Evolutionary conservation across 2,329 filamentous ascomycete species (phyloP).

Genomic region (Fonsecaea monophora): DNA sequence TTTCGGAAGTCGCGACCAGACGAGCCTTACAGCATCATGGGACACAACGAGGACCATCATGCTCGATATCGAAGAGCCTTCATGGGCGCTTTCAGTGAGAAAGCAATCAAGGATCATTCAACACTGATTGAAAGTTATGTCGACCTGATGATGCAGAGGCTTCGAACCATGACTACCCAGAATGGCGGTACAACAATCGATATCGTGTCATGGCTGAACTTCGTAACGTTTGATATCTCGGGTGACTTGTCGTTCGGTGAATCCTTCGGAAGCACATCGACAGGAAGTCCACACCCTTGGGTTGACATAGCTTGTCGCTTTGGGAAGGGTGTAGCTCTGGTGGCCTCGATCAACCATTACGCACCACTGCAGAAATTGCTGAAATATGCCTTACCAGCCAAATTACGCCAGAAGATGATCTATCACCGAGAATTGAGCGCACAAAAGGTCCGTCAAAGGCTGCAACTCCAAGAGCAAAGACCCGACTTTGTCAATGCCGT

Average conservation of each 20-base stretch:
- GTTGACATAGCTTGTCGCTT: conserved; percentile 40
- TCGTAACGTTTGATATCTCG: conserved; percentile 32
- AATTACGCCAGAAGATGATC: conserved; percentile 20
- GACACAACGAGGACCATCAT: conserved; percentile 39
- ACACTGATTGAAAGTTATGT: conserved; percentile 22
- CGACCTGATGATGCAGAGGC: conserved; percentile 15
- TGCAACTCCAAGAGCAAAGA: conserved; percentile 13
- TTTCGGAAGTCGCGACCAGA: conserved; percentile 10
- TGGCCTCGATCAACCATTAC: conserved; percentile 31
- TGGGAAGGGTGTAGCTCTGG: conserved; percentile 32
- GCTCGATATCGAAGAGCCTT: conserved; percentile 44
- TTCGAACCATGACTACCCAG: conserved; percentile 2
- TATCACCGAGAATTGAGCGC: conserved; percentile 22
- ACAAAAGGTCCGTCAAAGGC: conserved; percentile 17
- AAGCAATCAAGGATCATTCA: conserved; percentile 24
- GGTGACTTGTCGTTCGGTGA: conserved; percentile 43
- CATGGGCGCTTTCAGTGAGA: conserved; percentile 52
- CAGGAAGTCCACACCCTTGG: conserved; percentile 41
- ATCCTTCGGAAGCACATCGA: conserved; percentile 42
- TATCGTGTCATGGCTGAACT: conserved; percentile 25
- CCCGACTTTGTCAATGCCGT: conserved; percentile 24
- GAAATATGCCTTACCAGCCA: conserved; percentile 10
- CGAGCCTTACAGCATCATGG: conserved; percentile 14
- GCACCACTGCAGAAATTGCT: conserved; percentile 26
- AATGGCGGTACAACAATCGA: conserved; percentile 2